Evolutionary conservation across 306 rosid species (phyloP), one percentile per base, ranked within the genome.

Genomic region (Hylodesmum podocarpum): DNA sequence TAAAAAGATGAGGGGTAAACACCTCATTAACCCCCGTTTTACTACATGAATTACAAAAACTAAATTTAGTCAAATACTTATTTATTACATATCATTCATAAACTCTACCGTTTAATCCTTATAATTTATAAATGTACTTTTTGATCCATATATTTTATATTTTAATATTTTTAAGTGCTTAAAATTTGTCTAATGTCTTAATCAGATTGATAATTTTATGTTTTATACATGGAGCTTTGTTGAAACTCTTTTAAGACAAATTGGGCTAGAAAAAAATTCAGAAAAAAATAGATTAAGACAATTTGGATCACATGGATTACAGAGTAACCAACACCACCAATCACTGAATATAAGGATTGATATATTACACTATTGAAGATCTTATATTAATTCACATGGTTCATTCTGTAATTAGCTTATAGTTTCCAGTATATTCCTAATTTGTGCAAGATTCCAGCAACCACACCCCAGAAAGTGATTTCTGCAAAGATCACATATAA

Each of bases 361-460:
- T 6, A 53, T 54, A 41, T 16, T 19, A 37, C 50, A 59, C 31
- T 33, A 6, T 12, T 57, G 65, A 19, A 16, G 49, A 55, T 31
- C 15, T 37, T 67, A 62, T 51, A 69, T 41, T 49, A 13, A 24
- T 54, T 12, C 46, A 39, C 76, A 13, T 27, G 25, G 34, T 72
- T 75, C 51, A 66, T 33, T 54, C 71, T 34, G n/a, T 53, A 29
- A 31, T 46, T 22, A 34, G n/a, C 3, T 76, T 79, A 90, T 4
- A 90, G 74, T 87, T 87, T 90, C 96, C 96, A 87, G 34, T 93
- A 89, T 51, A 93, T 81, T 83, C 89, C 63, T n/a, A 90, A 73
- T 83, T 85, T 93, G 86, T 90, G 96, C 71, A 93, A 84, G 78
- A 93, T 87, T 39, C 97, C 92, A 16, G 94, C 83, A 76, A 88